Conservation (phyloP, 768 basidiomycete genomes). For the Amylocystis lapponica region DNA sequence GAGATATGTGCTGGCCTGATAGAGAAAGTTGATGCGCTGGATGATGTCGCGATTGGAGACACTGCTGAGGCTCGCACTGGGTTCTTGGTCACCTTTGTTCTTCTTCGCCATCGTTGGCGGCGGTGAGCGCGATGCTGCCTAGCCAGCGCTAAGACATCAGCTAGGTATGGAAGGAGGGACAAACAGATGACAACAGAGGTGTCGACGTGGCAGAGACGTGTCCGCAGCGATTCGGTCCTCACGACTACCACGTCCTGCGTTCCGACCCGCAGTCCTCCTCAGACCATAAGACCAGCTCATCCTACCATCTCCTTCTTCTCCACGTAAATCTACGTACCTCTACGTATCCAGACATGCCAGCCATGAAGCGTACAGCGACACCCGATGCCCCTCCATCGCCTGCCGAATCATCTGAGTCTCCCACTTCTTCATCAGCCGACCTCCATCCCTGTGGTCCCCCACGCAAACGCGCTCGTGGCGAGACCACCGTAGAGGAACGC, state of each 20-base stretch:
- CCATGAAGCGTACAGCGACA: conserved; percentile 25
- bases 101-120: conserved; percentile 79
- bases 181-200: conserved; percentile 16
- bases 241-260: conserved; percentile 22
- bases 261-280: conserved; percentile 18
- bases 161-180: conserved; percentile 7
- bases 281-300: conserved; percentile 22
- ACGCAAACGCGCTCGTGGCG: conserved; percentile 70
- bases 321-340: conserved; percentile 16
- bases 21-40: conserved; percentile 81
- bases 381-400: conserved; percentile 15
- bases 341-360: conserved; percentile 10
- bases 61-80: conserved; percentile 41
- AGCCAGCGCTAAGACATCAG: background rate
- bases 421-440: conserved; percentile 12
- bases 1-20: conserved; percentile 71
- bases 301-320: conserved; percentile 9
- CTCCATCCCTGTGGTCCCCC: conserved; percentile 34
- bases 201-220: conserved; percentile 22
- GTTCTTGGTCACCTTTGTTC: conserved; percentile 46
- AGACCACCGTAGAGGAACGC: conserved; percentile 64
- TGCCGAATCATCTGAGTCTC: conserved; percentile 14
- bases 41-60: conserved; percentile 69
- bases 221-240: conserved; percentile 13
- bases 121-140: too few relatives aligned